These are phyloP conservation scores for Chlamydomonas sp. DNA, from an alignment of 139 green algal genomes.

Conservation along the genomic window DNA sequence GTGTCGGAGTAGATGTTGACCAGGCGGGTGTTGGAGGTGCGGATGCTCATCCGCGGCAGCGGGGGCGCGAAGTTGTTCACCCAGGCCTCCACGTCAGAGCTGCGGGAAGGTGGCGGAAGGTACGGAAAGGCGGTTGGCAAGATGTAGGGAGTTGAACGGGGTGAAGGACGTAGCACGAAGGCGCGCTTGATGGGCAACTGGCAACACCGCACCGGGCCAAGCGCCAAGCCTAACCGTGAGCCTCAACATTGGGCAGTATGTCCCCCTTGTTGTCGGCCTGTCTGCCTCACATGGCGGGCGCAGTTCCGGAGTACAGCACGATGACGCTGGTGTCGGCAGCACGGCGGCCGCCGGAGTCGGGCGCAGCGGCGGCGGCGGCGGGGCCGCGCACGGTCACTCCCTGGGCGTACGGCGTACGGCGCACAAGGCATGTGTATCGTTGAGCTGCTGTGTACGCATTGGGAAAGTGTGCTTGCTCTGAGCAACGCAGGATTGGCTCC, in stretches of 20 bases:
- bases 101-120: too few relatives aligned
- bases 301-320: slow-evolving; percentile 1
- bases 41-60: neutral
- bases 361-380: too few relatives aligned
- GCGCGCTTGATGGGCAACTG: neutral
- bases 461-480: neutral
- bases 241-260: neutral
- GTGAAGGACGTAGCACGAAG: neutral
- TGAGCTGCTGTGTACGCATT: too few relatives aligned
- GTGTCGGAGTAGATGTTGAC: slow-evolving; percentile 1
- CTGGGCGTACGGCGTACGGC: too few relatives aligned
- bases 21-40: slow-evolving; percentile 14
- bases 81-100: too few relatives aligned
- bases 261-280: too few relatives aligned
- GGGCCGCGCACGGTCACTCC: too few relatives aligned
- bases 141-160: too few relatives aligned
- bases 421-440: too few relatives aligned
- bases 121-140: too few relatives aligned
- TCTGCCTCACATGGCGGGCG: neutral
- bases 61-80: neutral
- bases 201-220: neutral
- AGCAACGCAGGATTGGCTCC: neutral
- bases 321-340: neutral
- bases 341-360: neutral
- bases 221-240: neutral